A percentile compares a stretch with the other conserved stretches of the same genome.
phyloP scores from a whole-genome alignment of 345 rosid genomes.

The Syzygium aqueum region DNA sequence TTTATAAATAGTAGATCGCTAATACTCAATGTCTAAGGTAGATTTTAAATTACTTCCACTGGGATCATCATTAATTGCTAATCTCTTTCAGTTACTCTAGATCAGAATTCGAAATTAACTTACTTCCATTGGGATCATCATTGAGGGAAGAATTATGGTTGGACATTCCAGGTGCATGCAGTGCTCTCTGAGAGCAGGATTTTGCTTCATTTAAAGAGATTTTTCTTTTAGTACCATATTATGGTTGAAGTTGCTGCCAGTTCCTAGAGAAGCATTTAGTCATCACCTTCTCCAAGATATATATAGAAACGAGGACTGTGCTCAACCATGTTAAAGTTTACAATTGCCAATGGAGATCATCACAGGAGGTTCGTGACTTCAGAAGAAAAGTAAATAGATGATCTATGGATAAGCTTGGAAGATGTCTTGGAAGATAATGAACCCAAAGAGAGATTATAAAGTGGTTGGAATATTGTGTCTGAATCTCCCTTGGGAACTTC shows the following conservation, averaged over 20 bases:
- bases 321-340: background rate
- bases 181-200: background rate
- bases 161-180: background rate
- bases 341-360: background rate
- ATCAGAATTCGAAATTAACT: background rate
- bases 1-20: background rate
- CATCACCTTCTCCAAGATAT: background rate
- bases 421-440: background rate
- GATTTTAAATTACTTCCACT: background rate
- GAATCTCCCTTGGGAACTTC: background rate
- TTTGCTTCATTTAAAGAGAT: background rate
- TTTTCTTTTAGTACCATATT: background rate
- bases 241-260: background rate
- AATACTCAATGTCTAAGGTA: background rate
- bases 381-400: background rate
- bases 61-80: too few species aligned
- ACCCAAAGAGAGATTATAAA: background rate
- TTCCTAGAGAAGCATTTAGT: background rate
- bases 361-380: background rate
- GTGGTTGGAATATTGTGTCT: background rate
- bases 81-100: background rate
- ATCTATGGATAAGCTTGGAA: background rate
- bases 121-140: background rate
- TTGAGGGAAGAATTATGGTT: background rate
- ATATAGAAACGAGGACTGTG: background rate